These are phyloP conservation scores for Naegleria fowleri DNA, from an alignment of 208 protist species.

Conservation along the genomic window DNA sequence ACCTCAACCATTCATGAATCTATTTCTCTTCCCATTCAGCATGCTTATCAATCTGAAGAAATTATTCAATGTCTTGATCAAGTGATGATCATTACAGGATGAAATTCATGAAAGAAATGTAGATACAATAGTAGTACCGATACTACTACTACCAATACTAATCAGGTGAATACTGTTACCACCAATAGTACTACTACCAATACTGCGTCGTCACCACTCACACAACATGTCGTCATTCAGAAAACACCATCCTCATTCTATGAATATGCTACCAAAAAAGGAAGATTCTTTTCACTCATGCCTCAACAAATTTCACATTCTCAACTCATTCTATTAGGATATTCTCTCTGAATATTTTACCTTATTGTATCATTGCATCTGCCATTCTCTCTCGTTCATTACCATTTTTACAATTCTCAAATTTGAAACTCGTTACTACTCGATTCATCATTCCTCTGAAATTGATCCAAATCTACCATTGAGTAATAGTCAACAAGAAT, in stretches of 20 bases:
- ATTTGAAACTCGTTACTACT: neutral
- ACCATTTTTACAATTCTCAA: neutral
- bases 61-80: no score
- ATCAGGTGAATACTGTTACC: neutral
- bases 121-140: no score
- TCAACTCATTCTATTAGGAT: neutral
- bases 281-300: neutral
- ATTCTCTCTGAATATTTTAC: neutral
- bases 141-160: no score
- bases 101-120: conserved; percentile 23
- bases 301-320: neutral
- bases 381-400: neutral
- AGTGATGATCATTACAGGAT: neutral
- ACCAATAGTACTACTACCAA: no score
- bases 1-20: no score
- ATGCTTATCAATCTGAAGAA: no score
- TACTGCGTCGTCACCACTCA: no score
- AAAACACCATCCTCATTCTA: no score
- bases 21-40: no score
- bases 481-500: no score
- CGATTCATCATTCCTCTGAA: neutral
- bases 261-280: neutral
- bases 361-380: neutral
- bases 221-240: no score
- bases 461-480: no score